Evolutionary conservation across 345 rosid genomes (phyloP), one percentile per base, ranked within the genome.

Genomic region (Gossypium longicalyx): DNA sequence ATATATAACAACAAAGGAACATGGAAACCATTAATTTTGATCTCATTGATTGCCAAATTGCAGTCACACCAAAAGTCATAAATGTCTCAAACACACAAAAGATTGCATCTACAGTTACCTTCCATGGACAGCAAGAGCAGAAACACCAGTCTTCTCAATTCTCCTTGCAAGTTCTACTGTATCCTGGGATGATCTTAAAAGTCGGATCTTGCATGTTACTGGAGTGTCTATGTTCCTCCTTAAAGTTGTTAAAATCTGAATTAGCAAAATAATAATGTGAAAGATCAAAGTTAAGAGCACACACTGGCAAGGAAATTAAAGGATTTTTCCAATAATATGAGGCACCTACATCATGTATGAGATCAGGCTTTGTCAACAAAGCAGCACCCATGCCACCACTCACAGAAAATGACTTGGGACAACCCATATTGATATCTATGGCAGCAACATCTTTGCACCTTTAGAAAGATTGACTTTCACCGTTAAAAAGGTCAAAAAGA

Each of bases 381-480:
- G 97, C 98, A 85, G 98, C 97, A 54, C 98, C 98, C 98, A 94
- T 94, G 66, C 98, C 98, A 67, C 97, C 98, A 71, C 93, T 93
- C 70, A 92, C 64, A 71, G 98, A 94, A 84, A 94, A 94, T 66
- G 97, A 86, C 81, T 77, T 94, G 43, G 98, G 98, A 78, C 97
- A 94, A 77, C 98, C 98, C 98, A 94, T 94, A 76, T 94, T 94
- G 77, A 94, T 80, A 83, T 94, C 98, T 59, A 94, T 80, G 19
- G 94, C 85, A 74, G 94, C 90, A 73, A 94, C 97, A 58, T 94
- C 97, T 1, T 89, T 90, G 77, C 93, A 92, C 84, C 98, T 94
- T 74, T 56, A 78, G 71, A 64, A 70, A 63, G 66, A 74, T 60
- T 67, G 13, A 60, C 10, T 53, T 68, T 68, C 58, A 49, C 4